Percentiles rank a stretch among this genome's conserved stretches.
Evolutionary conservation across 2,329 filamentous ascomycete genomes (phyloP).

Genomic region (Decorospora gaudefroyi): DNA sequence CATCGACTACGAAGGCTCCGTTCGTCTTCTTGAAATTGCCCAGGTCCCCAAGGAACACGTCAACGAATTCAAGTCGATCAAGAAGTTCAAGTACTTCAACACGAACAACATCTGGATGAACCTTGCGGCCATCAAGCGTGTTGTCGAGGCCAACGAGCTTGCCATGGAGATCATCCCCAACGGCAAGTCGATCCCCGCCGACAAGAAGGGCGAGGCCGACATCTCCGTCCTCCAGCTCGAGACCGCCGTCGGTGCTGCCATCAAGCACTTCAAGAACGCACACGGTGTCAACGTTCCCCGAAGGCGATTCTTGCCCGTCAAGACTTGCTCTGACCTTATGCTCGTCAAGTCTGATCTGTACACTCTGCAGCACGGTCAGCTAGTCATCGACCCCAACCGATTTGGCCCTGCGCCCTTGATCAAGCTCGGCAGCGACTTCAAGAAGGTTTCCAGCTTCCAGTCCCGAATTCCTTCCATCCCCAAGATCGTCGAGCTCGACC

Average conservation of each 20-base stretch:
- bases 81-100: slow-evolving; percentile 99
- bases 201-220: slow-evolving; percentile 99
- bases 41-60: slow-evolving; percentile 99
- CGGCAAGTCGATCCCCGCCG: slow-evolving; percentile 95
- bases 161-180: slow-evolving; percentile 99
- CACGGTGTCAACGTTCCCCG: slow-evolving; percentile 99
- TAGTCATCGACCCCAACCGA: slow-evolving; percentile 93
- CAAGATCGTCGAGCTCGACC: slow-evolving; percentile 88
- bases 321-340: slow-evolving; percentile 99
- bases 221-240: slow-evolving; percentile 97
- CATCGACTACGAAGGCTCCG: slow-evolving; percentile 97
- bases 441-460: slow-evolving; percentile 99
- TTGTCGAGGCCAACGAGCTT: slow-evolving; percentile 97
- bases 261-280: slow-evolving; percentile 97
- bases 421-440: slow-evolving; percentile 99
- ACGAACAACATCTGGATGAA: slow-evolving; percentile 99
- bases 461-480: slow-evolving; percentile 84
- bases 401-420: slow-evolving; percentile 97
- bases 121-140: slow-evolving; percentile 94
- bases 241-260: slow-evolving; percentile 96
- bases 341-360: slow-evolving; percentile 99
- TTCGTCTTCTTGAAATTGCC: slow-evolving; percentile 95
- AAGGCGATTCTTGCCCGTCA: slow-evolving; percentile 97
- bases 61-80: slow-evolving; percentile 99
- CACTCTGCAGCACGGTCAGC: slow-evolving; percentile 96